Conservation (phyloP, 148 eudicot genomes). For the Vaccinium vitisidaea region DNA sequence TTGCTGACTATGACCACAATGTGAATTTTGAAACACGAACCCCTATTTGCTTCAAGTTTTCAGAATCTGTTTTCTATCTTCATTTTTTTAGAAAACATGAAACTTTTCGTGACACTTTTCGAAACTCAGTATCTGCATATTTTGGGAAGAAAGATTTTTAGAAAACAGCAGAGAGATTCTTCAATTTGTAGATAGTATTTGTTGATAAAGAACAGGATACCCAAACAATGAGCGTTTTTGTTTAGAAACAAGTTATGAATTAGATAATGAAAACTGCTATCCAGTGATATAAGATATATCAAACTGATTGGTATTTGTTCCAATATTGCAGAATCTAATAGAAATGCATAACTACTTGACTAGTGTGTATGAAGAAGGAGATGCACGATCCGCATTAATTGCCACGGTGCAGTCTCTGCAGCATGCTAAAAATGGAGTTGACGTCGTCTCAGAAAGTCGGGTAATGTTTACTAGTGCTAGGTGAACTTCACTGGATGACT, state of each 20-base stretch:
- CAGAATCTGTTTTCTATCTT: neutral
- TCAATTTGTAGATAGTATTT: neutral
- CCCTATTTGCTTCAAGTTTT: neutral
- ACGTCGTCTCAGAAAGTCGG: constrained; percentile 90
- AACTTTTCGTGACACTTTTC: neutral
- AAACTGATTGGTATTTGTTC: constrained; percentile 7
- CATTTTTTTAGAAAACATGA: neutral
- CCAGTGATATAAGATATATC: neutral
- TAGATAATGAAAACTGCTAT: neutral
- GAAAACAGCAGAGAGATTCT: neutral
- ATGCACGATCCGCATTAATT: constrained; percentile 95
- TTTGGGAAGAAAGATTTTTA: neutral
- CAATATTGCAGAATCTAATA: constrained; percentile 58
- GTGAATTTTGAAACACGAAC: constrained; percentile 30
- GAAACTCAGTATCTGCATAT: neutral
- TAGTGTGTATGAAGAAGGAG: constrained; percentile 96
- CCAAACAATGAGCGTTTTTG: neutral
- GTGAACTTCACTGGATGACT: neutral
- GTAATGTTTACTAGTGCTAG: constrained; percentile 29
- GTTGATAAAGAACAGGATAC: neutral
- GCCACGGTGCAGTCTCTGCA: constrained; percentile 90
- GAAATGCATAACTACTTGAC: constrained; percentile 98
- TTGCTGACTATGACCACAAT: constrained; percentile 61
- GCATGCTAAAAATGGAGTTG: constrained; percentile 95
- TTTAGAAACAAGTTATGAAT: neutral